Evolutionary conservation across 306 rosid genomes (phyloP).

Genomic region (Corylus americana): DNA sequence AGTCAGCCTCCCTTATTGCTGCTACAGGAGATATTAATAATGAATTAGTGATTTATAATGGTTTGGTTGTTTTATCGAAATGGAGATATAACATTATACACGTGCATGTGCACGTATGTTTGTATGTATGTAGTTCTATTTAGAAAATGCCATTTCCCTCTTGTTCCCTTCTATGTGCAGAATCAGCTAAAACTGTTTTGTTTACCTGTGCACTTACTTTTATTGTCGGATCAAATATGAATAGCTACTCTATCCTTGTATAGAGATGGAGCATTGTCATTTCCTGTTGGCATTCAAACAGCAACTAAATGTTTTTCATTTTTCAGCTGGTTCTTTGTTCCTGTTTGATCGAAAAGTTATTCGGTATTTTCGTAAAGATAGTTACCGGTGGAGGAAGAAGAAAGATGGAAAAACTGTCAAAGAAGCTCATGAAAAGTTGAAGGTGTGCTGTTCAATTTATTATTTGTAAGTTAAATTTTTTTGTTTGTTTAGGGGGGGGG

Average conservation of each 20-base stretch:
- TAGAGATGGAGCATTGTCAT: neutral
- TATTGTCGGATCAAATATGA: neutral
- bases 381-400: slow-evolving; percentile 84
- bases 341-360: slow-evolving; percentile 71
- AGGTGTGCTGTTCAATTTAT: slow-evolving; percentile 81
- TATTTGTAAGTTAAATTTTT: slow-evolving; percentile 56
- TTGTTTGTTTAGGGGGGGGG: neutral
- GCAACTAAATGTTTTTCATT: slow-evolving; percentile 14
- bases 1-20: neutral
- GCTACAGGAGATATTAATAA: neutral
- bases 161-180: neutral
- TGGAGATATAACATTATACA: neutral
- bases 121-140: neutral
- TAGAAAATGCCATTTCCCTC: neutral
- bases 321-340: slow-evolving; percentile 72
- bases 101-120: neutral
- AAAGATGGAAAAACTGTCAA: slow-evolving; percentile 77
- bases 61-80: no score
- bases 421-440: slow-evolving; percentile 90
- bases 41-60: neutral
- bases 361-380: slow-evolving; percentile 79
- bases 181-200: neutral
- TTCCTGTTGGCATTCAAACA: slow-evolving; percentile 1
- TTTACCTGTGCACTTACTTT: neutral
- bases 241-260: slow-evolving; percentile 1